Evolutionary conservation across 768 basidiomycete species (phyloP), one percentile per base, ranked within the genome.

Genomic region (Auricularia cornea): DNA sequence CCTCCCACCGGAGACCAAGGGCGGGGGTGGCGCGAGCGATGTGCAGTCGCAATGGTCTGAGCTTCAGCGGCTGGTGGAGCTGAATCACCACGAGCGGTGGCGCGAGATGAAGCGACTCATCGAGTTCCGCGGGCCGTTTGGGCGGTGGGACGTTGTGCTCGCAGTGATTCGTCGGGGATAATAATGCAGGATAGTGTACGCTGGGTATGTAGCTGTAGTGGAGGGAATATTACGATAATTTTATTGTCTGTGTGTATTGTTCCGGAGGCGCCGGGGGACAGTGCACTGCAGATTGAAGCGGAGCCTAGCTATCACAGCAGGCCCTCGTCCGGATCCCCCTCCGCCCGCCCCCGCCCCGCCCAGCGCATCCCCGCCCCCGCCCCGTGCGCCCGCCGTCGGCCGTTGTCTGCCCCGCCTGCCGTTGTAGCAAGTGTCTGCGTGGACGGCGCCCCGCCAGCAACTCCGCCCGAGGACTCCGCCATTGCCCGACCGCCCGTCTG

Each of bases 91-190:
- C 30, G 72, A 73, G 20, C 87, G 87, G 30, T 97, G 94, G 94
- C 79, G 91, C 66, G 94, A 95, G 78, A 86, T 96, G 64, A 82
- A 83, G 69, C 78, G 94, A 68, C 71, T 97, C 69, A 70, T 94
- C 33, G 90, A 95, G 75, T 78, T 93, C 67, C 90, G 90, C 78
- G 88, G 89, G 69, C 76, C 92, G 61, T 78, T 85, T 18, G 88
- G 90, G 29, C 89, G 92, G 57, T 92, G 92, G 90, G 92, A 94
- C 73, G 83, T 94, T 64, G 88, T 93, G 77, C 79, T 95, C 62
- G 92, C 92, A 16, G 84, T 89, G 32, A 90, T 94, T 41, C 80
- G 90, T 64, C 79, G 90, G 64, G 87, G 89, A 70, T 88, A 35
- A 18, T 44, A 57, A 29, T 23, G 44, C 51, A 56, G 23, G 41